Conservation (phyloP, 2,329 filamentous ascomycete genomes). For the Sporothrix luriei region DNA sequence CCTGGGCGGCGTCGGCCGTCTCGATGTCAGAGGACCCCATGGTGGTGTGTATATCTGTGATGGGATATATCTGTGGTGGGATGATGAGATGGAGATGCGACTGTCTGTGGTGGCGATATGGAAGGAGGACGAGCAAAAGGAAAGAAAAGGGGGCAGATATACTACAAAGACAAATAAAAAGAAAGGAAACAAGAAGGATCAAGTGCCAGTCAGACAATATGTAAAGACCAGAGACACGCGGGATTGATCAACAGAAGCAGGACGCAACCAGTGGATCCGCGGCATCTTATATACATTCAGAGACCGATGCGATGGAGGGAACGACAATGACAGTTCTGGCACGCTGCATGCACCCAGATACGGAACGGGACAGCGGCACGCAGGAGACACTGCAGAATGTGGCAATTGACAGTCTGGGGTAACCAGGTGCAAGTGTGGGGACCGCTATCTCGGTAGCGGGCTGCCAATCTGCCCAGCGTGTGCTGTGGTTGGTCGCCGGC, state of each 20-base stretch:
- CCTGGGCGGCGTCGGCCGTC: background rate
- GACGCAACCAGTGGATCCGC: conserved; percentile 8
- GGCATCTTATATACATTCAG: conserved; percentile 18
- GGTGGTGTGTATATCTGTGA: background rate
- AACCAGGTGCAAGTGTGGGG: conserved; percentile 9
- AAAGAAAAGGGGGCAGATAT: too few relatives aligned
- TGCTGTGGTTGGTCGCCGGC: background rate
- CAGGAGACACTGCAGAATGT: background rate
- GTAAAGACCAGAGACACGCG: background rate
- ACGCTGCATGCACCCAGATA: background rate
- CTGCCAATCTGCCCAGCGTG: background rate
- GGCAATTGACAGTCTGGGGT: conserved; percentile 12
- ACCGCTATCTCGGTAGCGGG: background rate
- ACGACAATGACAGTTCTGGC: background rate
- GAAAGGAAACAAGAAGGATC: background rate
- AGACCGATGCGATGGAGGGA: background rate
- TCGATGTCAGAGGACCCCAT: conserved; percentile 5
- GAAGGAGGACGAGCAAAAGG: too few relatives aligned
- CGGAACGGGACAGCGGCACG: background rate
- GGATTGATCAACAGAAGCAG: background rate
- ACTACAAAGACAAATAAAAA: background rate
- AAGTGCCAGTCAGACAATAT: background rate
- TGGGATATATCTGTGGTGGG: background rate
- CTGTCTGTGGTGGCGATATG: too few relatives aligned
- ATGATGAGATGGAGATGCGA: too few relatives aligned